Base-by-base conservation (phyloP, 1,284 basidiomycete genomes). In the Boletus smithii region DNA sequence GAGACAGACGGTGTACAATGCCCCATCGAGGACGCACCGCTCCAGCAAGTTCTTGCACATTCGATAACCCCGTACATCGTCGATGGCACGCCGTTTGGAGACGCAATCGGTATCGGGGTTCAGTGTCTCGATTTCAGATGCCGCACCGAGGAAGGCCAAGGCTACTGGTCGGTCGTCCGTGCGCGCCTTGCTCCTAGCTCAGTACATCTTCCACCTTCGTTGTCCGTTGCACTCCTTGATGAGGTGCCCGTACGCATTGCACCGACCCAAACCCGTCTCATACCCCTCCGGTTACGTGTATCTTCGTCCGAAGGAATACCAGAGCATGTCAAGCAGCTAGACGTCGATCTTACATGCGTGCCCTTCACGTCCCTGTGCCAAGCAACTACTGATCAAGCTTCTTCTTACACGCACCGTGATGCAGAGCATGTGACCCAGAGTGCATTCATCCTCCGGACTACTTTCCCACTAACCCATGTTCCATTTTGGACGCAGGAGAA, bases 51-150 rank as follows among this genome's bases (percentile, higher is more conserved):
- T 43, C 51, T 70, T 4, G 65, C 73, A n/a, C 76, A 81, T 45
- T 75, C 86, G 42, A 68, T 87, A 5, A 49, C 73, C 6, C 75
- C 75, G 43, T 77, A 88, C 63, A 83, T 89, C 54, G 70, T 88
- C 3, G 76, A 79, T 47, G 87, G 88, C 0, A 77, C 72, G 56
- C 75, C 82, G 0, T 85, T 89, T 54, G 87, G 86, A 4, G 63
- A 77, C 36, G 77, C 78, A 2, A 36, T 85, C n/a, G 85, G 85
- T 5, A 53, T 89, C 5, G 83, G 77, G 5, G 52, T 88, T 20
- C 74, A 76, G 29, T 80, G 75, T 53, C 47, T 72, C 4, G 67
- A 70, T 37, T 54, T 62, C 34, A 37, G 48, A 20, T 22, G 2
- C 16, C 9, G 2, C 26, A 16, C 9, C 5, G 34, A 23, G 7